Percentiles rank a stretch among this genome's conserved stretches.
Conservation (phyloP, 1,139 yeast species). For the Scheffersomyces insectosa region DNA sequence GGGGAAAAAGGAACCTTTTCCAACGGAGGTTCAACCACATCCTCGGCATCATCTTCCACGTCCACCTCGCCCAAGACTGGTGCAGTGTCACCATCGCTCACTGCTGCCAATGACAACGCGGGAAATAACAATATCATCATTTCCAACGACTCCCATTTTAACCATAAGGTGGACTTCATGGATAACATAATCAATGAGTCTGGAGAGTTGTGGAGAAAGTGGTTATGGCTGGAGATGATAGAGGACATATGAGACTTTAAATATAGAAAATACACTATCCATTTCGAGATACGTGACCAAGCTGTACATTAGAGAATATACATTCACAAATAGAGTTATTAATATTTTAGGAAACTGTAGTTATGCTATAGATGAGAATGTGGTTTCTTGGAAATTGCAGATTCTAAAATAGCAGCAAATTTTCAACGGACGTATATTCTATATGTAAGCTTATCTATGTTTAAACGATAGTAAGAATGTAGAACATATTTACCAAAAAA, state of each 20-base stretch:
- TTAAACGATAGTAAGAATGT: too few species aligned
- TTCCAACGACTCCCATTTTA: conserved; percentile 36
- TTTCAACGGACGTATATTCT: too few species aligned
- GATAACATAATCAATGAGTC: conserved; percentile 75
- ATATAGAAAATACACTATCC: too few species aligned
- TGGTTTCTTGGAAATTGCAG: too few species aligned
- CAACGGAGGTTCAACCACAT: conserved; percentile 6
- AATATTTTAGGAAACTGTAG: too few species aligned
- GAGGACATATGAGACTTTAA: conserved; percentile 34
- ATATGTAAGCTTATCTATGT: too few species aligned
- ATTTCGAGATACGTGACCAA: too few species aligned
- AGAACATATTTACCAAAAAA: too few species aligned
- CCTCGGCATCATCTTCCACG: conserved; percentile 7
- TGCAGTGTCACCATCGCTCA: conserved; percentile 2
- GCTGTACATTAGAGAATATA: conserved; percentile 1
- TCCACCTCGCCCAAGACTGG: conserved; percentile 4
- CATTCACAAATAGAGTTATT: not conserved
- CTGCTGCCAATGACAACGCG: conserved; percentile 1
- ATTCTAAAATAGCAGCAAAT: too few species aligned
- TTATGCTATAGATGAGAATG: too few species aligned
- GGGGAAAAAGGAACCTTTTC: conserved; percentile 2
- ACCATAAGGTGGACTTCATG: conserved; percentile 53
- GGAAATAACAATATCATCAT: conserved; percentile 19
- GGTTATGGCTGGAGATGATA: conserved; percentile 73
- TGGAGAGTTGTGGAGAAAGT: conserved; percentile 86